These are phyloP conservation scores for Hura crepitans DNA, from an alignment of 441 rosid genomes.

Conservation along the genomic window DNA sequence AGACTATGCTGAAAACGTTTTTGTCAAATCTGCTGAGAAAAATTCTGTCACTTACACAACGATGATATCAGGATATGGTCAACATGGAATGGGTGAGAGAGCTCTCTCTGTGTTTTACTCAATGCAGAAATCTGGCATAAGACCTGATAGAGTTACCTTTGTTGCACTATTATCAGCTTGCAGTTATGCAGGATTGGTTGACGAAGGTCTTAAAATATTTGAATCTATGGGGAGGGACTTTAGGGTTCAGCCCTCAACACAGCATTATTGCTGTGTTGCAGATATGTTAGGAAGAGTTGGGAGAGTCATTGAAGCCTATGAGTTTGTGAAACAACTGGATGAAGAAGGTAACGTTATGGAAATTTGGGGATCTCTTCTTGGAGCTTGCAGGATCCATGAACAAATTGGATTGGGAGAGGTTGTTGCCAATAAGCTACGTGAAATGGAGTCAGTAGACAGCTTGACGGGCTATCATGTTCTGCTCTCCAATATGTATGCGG, in stretches of 20 bases:
- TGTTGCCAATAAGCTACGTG: conserved; percentile 51
- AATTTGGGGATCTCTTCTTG: conserved; percentile 83
- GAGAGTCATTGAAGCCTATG: conserved; percentile 68
- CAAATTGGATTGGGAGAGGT: conserved; percentile 53
- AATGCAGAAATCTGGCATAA: conserved; percentile 44
- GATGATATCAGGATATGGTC: conserved; percentile 81
- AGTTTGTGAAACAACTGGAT: conserved; percentile 62
- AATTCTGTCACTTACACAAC: conserved; percentile 68
- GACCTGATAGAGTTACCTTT: conserved; percentile 66
- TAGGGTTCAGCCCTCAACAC: conserved; percentile 52
- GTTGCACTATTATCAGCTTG: conserved; percentile 81
- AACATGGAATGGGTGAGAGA: conserved; percentile 71
- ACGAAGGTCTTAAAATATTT: conserved; percentile 69
- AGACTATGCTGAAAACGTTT: conserved; percentile 52
- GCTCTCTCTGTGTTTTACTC: conserved; percentile 69
- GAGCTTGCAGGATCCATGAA: conserved; percentile 67
- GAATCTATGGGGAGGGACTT: conserved; percentile 51
- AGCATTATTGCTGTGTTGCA: conserved; percentile 72
- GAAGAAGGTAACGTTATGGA: conserved; percentile 56
- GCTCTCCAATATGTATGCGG: conserved; percentile 81
- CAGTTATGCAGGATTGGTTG: conserved; percentile 69
- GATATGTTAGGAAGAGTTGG: conserved; percentile 90
- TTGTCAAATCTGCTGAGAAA: conserved; percentile 44
- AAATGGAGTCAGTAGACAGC: conserved; percentile 38
- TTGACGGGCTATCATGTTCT: conserved; percentile 62